phyloP scores from a whole-genome alignment of 1,139 yeast genomes.

The Debaryomyces robertsiae region DNA sequence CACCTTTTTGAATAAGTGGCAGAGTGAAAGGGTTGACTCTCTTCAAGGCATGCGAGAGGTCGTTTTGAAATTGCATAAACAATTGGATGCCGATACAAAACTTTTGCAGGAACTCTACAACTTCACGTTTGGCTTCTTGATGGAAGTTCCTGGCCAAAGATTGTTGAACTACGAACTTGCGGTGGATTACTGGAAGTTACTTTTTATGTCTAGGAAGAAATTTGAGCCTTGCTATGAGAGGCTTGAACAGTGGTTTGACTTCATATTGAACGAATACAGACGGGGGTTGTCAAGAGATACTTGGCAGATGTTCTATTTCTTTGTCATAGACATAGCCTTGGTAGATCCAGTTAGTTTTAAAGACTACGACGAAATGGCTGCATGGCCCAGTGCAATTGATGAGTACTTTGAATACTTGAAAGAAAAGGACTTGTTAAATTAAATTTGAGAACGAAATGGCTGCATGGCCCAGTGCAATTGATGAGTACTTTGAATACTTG shows the following conservation, averaged over 20 bases:
- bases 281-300: slow-evolving; percentile 65
- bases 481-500: slow-evolving; percentile 73
- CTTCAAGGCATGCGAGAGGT: slow-evolving; percentile 54
- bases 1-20: slow-evolving; percentile 63
- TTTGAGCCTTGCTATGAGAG: slow-evolving; percentile 19
- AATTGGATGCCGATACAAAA: slow-evolving; percentile 29
- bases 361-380: slow-evolving; percentile 73
- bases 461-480: slow-evolving; percentile 92
- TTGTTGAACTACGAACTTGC: slow-evolving; percentile 66
- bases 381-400: slow-evolving; percentile 93
- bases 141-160: slow-evolving; percentile 60
- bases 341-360: slow-evolving; percentile 50
- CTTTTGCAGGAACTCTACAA: slow-evolving; percentile 63
- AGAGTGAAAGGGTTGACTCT: slow-evolving; percentile 31
- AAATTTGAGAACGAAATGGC: slow-evolving; percentile 70
- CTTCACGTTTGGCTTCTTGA: slow-evolving; percentile 68
- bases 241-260: slow-evolving; percentile 56
- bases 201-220: slow-evolving; percentile 41
- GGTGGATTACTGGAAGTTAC: slow-evolving; percentile 73
- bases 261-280: slow-evolving; percentile 39
- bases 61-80: slow-evolving; percentile 37
- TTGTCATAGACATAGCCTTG: slow-evolving; percentile 53
- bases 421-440: slow-evolving; percentile 27
- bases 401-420: slow-evolving; percentile 69
- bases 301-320: slow-evolving; percentile 82